Percentiles rank a stretch among this genome's conserved stretches.
These are phyloP conservation scores for Irpex sp. DNA, from an alignment of 1,284 basidiomycete species.

Conservation along the genomic window DNA sequence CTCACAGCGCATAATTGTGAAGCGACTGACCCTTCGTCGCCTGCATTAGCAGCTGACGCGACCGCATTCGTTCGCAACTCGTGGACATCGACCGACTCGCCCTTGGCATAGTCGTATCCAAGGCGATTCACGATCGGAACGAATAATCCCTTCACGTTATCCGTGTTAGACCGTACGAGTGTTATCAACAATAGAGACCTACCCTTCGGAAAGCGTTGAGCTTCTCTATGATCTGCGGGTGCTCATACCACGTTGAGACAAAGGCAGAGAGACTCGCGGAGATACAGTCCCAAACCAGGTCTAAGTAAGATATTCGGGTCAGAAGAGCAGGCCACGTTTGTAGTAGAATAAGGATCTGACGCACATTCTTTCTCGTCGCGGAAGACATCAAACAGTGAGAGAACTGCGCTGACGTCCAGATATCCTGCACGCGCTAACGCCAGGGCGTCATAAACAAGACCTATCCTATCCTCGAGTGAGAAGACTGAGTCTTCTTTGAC, in stretches of 20 bases:
- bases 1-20: not conserved
- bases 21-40: constrained; percentile 47
- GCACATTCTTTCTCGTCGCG: constrained; percentile 71
- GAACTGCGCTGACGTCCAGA: constrained; percentile 68
- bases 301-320: constrained; percentile 27
- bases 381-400: constrained; percentile 68
- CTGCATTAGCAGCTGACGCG: constrained; percentile 55
- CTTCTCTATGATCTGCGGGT: constrained; percentile 52
- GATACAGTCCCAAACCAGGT: constrained; percentile 73
- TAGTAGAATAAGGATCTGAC: constrained; percentile 20
- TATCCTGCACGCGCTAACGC: constrained; percentile 80
- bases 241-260: constrained; percentile 83
- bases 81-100: constrained; percentile 69
- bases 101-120: constrained; percentile 70
- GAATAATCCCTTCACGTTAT: constrained; percentile 53
- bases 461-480: constrained; percentile 81
- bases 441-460: constrained; percentile 78
- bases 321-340: not conserved
- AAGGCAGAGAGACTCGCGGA: constrained; percentile 51
- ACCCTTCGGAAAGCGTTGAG: constrained; percentile 65
- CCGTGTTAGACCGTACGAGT: no score
- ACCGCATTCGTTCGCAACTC: constrained; percentile 80
- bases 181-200: constrained; percentile 17
- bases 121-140: constrained; percentile 75
- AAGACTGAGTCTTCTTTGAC: constrained; percentile 62